A percentile compares a stretch with the other conserved stretches of the same genome.
Conservation (phyloP, 192 early-diverging fungal genomes). For the Geranomyces variabilis region DNA sequence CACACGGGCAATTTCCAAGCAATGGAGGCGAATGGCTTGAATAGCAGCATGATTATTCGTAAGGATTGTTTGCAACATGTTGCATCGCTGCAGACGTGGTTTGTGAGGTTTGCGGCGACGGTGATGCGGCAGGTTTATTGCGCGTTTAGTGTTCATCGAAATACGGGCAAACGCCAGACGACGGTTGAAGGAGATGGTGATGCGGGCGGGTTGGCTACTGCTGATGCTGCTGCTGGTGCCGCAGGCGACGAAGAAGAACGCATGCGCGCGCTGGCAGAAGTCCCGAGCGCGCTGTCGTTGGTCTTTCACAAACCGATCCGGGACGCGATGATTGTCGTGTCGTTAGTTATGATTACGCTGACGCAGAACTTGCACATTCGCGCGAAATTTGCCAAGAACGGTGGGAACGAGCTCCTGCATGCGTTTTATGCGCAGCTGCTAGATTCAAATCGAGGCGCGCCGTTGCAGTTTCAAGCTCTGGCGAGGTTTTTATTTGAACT, state of each 20-base stretch:
- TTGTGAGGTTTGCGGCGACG: neutral
- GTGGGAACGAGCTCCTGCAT: neutral
- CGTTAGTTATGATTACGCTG: slow-evolving; percentile 11
- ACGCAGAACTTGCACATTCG: slow-evolving; percentile 13
- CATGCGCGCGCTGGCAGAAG: neutral
- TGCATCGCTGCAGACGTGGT: slow-evolving; percentile 11
- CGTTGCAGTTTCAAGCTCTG: slow-evolving; percentile 6
- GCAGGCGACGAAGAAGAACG: neutral
- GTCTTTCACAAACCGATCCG: slow-evolving; percentile 11
- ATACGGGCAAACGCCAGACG: neutral
- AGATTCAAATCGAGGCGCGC: neutral
- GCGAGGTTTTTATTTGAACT: slow-evolving; percentile 13
- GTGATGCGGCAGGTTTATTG: slow-evolving; percentile 22
- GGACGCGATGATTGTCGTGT: neutral
- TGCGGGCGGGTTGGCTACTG: neutral
- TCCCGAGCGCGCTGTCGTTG: slow-evolving; percentile 17
- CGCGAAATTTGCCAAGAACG: neutral
- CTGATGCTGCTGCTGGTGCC: neutral
- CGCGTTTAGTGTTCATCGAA: slow-evolving; percentile 17
- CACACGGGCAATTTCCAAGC: neutral
- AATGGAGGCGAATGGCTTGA: neutral
- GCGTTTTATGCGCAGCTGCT: neutral
- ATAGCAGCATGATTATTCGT: slow-evolving; percentile 9
- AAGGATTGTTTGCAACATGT: slow-evolving; percentile 28
- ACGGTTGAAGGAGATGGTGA: no score